Evolutionary conservation across 140 eudicot genomes (phyloP).

Genomic region (Senecio squalidus): DNA sequence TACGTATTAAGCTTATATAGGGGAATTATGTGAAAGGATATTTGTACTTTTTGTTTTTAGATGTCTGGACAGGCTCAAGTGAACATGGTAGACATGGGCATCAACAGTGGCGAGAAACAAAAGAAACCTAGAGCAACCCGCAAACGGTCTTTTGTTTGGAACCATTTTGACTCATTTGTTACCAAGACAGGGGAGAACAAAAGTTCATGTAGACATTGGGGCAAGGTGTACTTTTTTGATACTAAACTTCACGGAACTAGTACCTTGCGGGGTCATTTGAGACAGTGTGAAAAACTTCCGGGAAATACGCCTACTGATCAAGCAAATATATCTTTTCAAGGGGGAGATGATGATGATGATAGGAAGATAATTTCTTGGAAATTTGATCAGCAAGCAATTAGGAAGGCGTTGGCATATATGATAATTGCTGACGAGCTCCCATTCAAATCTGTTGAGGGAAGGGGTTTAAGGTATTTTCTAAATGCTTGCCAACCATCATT

Average conservation of each 20-base stretch:
- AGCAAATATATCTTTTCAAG: neutral
- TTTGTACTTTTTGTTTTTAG: too few relatives aligned
- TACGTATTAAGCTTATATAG: too few relatives aligned
- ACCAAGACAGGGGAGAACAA: neutral
- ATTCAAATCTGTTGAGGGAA: neutral
- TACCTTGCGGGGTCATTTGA: neutral
- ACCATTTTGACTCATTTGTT: neutral
- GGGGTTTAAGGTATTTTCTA: neutral
- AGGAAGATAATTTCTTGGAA: neutral
- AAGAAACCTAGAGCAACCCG: neutral
- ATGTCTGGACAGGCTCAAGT: too few relatives aligned
- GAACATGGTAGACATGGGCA: too few relatives aligned
- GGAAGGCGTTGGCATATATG: neutral
- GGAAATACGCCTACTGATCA: neutral
- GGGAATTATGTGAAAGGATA: too few relatives aligned
- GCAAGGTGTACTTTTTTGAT: neutral
- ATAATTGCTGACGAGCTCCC: neutral
- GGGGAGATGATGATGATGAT: neutral
- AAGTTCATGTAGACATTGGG: neutral
- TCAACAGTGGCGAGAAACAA: too few relatives aligned
- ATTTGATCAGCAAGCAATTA: neutral
- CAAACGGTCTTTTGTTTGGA: neutral
- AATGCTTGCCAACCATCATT: neutral
- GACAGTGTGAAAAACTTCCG: neutral
- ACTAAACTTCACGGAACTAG: neutral